Evolutionary conservation across 2,329 filamentous ascomycete genomes (phyloP).

Genomic region (Arthrobotrys pseudoclavata): DNA sequence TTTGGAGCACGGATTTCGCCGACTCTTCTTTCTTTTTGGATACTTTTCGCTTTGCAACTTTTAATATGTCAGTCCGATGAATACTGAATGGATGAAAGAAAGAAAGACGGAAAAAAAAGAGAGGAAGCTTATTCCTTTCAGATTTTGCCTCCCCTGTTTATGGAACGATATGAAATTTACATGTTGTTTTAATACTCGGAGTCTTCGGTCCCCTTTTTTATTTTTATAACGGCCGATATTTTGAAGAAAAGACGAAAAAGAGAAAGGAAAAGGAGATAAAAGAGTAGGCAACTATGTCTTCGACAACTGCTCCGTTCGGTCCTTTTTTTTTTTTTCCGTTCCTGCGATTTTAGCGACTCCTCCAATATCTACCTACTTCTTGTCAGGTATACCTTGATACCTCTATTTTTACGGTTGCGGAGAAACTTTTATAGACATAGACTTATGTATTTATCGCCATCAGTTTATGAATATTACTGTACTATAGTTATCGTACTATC

Average conservation of each 20-base stretch:
- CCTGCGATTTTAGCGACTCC: constrained; percentile 51
- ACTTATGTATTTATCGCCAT: constrained; percentile 19
- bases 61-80: constrained; percentile 12
- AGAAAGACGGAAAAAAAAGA: background rate
- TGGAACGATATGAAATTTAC: constrained; percentile 1
- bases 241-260: background rate
- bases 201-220: background rate
- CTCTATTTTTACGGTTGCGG: constrained; percentile 4
- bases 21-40: background rate
- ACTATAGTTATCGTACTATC: background rate
- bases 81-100: constrained; percentile 23
- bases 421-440: constrained; percentile 27
- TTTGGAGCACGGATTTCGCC: background rate
- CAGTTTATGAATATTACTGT: background rate
- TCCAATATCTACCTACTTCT: background rate
- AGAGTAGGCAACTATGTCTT: background rate
- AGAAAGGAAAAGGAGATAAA: background rate
- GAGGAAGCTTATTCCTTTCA: background rate
- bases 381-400: constrained; percentile 1
- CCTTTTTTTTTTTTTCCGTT: constrained; percentile 28
- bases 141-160: constrained; percentile 1
- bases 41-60: background rate
- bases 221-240: background rate
- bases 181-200: constrained; percentile 3
- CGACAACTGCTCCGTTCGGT: constrained; percentile 11